These are phyloP conservation scores for Bruguiera sexangula DNA, from an alignment of 345 rosid genomes.

Conservation along the genomic window DNA sequence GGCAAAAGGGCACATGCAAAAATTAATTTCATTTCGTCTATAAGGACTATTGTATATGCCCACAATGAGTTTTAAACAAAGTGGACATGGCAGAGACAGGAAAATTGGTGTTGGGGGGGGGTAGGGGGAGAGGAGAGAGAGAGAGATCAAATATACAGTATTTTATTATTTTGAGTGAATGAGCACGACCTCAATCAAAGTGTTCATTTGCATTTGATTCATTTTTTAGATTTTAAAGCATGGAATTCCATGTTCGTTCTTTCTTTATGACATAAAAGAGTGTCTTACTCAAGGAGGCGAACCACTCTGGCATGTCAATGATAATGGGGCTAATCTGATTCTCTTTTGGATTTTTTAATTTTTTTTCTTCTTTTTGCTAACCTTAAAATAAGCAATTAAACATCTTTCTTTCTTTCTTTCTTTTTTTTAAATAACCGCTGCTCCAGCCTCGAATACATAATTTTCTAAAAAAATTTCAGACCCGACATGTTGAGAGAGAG, in stretches of 20 bases:
- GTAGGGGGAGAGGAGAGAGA: too few relatives aligned
- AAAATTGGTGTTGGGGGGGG: too few relatives aligned
- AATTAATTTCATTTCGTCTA: too few relatives aligned
- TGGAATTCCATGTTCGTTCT: conserved; percentile 9
- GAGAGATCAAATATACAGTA: too few relatives aligned
- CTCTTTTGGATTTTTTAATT: conserved; percentile 16
- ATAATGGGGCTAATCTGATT: conserved; percentile 30
- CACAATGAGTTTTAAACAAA: too few relatives aligned
- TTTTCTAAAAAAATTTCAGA: too few relatives aligned
- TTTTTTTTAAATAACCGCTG: background rate
- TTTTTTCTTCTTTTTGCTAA: background rate
- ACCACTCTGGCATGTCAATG: conserved; percentile 34
- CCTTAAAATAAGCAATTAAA: background rate
- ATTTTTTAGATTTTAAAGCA: background rate
- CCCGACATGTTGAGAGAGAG: too few relatives aligned
- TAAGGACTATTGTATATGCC: too few relatives aligned
- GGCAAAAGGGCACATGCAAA: too few relatives aligned
- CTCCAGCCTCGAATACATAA: background rate
- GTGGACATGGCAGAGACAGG: too few relatives aligned
- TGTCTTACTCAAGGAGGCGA: conserved; percentile 59
- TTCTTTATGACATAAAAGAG: conserved; percentile 20
- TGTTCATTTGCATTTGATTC: background rate
- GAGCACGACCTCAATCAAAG: too few relatives aligned
- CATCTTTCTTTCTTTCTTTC: background rate
- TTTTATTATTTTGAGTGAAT: too few relatives aligned